phyloP scores from a whole-genome alignment of 177 flowering plant species.

The Telopea speciosissima region DNA sequence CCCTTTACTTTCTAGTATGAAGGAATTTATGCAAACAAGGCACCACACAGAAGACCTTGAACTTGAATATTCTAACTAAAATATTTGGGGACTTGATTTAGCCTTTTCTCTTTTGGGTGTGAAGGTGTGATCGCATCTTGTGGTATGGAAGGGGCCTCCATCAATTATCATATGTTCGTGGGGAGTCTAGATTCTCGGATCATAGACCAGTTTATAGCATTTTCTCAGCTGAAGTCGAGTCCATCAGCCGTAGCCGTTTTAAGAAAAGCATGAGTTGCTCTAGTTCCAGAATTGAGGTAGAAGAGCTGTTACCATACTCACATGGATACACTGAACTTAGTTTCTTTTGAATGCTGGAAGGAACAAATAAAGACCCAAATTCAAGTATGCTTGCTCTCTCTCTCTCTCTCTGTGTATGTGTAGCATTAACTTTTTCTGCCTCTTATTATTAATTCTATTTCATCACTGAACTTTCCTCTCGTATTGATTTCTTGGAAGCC shows the following conservation, averaged over 20 bases:
- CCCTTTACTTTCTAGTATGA: neutral
- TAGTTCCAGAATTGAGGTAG: slow-evolving; percentile 73
- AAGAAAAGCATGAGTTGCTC: slow-evolving; percentile 61
- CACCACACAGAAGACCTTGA: neutral
- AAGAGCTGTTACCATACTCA: slow-evolving; percentile 64
- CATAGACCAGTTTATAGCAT: slow-evolving; percentile 79
- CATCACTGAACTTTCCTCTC: neutral
- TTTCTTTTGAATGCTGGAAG: slow-evolving; percentile 26
- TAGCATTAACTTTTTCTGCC: neutral
- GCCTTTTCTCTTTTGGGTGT: slow-evolving; percentile 7
- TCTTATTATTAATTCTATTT: neutral
- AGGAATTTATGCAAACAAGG: neutral
- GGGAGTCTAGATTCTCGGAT: slow-evolving; percentile 87
- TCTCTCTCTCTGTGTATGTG: neutral
- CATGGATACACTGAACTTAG: slow-evolving; percentile 48
- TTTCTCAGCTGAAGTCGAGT: slow-evolving; percentile 74
- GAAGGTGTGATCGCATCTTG: slow-evolving; percentile 94
- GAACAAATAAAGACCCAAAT: neutral
- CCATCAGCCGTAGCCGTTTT: slow-evolving; percentile 39
- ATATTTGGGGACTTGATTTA: slow-evolving; percentile 10
- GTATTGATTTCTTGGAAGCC: slow-evolving; percentile 1
- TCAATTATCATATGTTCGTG: slow-evolving; percentile 92
- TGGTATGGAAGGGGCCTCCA: slow-evolving; percentile 88
- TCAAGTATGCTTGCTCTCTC: slow-evolving; percentile 10
- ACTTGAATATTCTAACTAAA: neutral